A percentile compares a stretch with the other conserved stretches of the same genome.
These are phyloP conservation scores for Geotrichum cucujoidarum DNA, from an alignment of 1,139 yeast species.

Conservation along the genomic window DNA sequence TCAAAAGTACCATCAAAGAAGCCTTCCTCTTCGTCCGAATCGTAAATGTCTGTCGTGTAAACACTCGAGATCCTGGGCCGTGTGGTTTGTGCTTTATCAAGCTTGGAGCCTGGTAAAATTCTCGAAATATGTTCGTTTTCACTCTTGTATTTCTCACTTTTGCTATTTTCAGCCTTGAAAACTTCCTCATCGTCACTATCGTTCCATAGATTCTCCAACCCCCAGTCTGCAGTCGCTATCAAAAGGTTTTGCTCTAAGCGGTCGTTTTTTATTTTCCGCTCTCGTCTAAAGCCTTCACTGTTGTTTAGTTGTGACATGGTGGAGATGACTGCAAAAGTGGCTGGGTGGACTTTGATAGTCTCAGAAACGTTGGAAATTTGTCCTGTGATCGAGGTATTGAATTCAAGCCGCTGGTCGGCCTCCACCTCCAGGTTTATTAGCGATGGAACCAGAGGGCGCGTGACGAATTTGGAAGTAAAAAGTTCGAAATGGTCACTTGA, in stretches of 20 bases:
- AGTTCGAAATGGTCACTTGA: slow-evolving; percentile 47
- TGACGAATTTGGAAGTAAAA: slow-evolving; percentile 45
- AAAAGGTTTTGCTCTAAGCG: slow-evolving; percentile 50
- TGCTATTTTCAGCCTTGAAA: slow-evolving; percentile 18
- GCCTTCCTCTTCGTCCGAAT: slow-evolving; percentile 64
- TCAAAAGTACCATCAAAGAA: slow-evolving; percentile 68
- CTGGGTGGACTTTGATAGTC: neutral
- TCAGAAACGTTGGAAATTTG: neutral
- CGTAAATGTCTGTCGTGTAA: slow-evolving; percentile 30
- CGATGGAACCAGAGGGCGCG: slow-evolving; percentile 59
- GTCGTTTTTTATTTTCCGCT: slow-evolving; percentile 21
- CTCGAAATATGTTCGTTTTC: neutral
- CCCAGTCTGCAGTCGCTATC: slow-evolving; percentile 80
- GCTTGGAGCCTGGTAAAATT: neutral
- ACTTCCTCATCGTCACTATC: slow-evolving; percentile 23
- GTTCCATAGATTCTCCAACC: slow-evolving; percentile 58
- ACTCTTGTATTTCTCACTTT: slow-evolving; percentile 12
- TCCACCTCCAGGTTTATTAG: slow-evolving; percentile 39
- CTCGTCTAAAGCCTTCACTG: neutral
- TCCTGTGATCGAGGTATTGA: slow-evolving; percentile 16
- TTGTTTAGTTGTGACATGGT: neutral
- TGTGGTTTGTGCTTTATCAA: slow-evolving; percentile 14
- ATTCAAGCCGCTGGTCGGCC: slow-evolving; percentile 37
- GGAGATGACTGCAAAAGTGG: neutral
- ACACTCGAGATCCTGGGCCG: slow-evolving; percentile 32